These are phyloP conservation scores for Diaporthe sp. DNA, from an alignment of 2,329 filamentous ascomycete species.

Conservation along the genomic window DNA sequence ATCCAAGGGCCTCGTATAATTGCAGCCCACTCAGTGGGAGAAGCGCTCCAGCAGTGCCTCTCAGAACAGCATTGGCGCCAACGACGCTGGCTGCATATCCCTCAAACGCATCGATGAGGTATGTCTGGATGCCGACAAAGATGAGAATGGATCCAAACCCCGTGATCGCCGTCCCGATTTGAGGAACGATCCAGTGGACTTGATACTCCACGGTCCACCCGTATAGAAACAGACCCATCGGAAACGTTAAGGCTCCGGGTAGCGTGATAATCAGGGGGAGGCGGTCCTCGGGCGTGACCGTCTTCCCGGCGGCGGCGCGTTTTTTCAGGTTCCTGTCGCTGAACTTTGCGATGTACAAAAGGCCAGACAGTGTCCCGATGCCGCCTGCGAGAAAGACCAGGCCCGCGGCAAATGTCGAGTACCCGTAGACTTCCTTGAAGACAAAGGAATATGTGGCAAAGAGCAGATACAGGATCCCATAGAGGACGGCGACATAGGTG, in stretches of 20 bases:
- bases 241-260: conserved; percentile 53
- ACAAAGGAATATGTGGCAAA: conserved; percentile 51
- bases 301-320: conserved; percentile 34
- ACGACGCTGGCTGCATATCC: conserved; percentile 44
- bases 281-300: conserved; percentile 60
- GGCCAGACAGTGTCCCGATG: conserved; percentile 55
- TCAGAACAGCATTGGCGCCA: conserved; percentile 46
- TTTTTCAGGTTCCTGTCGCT: conserved; percentile 42
- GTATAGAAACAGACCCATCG: conserved; percentile 60
- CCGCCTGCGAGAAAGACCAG: conserved; percentile 64
- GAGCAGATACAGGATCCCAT: conserved; percentile 50
- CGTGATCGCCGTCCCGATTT: conserved; percentile 66
- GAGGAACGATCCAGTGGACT: conserved; percentile 63
- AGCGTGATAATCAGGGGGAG: conserved; percentile 66
- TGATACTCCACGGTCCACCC: conserved; percentile 56
- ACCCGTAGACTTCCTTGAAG: conserved; percentile 49
- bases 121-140: conserved; percentile 44
- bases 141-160: conserved; percentile 55
- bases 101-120: conserved; percentile 43
- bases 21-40: conserved; percentile 40
- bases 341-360: conserved; percentile 41
- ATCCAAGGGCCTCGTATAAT: conserved; percentile 45
- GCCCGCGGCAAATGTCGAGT: conserved; percentile 40
- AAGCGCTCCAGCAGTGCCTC: conserved; percentile 42
- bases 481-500: conserved; percentile 49